These are phyloP conservation scores for Entamoeba dispar DNA, from an alignment of 208 protist genomes.

Conservation along the genomic window DNA sequence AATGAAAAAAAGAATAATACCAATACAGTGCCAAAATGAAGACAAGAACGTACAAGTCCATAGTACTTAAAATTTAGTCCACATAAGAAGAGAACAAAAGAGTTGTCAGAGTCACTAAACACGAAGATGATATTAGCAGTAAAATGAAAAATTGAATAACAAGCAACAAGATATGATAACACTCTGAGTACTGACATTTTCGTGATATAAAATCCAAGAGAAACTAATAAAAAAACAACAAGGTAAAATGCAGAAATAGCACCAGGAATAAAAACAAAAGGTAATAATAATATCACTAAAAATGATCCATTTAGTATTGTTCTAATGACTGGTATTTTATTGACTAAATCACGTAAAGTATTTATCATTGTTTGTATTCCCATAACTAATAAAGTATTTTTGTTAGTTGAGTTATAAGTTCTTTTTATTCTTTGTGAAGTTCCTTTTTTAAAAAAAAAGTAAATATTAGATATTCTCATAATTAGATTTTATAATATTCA, in stretches of 20 bases:
- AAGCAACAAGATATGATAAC: neutral
- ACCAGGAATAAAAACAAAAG: no score
- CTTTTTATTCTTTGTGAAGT: no score
- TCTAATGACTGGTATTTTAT: no score
- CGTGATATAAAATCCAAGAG: neutral
- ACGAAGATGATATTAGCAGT: neutral
- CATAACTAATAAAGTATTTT: no score
- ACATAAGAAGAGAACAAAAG: neutral
- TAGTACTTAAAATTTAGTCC: neutral
- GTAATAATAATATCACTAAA: no score
- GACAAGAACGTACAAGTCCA: neutral
- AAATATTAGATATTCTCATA: no score
- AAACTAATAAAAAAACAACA: neutral
- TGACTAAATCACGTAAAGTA: no score
- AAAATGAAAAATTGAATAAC: neutral
- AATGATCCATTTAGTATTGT: no score
- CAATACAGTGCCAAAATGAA: neutral
- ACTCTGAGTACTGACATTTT: neutral
- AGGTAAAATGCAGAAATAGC: neutral
- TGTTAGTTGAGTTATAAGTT: no score
- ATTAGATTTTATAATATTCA: no score
- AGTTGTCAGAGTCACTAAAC: neutral
- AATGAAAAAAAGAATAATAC: neutral
- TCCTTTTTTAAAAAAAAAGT: no score
- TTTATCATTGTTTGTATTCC: no score